Evolutionary conservation across 352 stramenopile genomes (phyloP).

Genomic region (Elongisporangium undulatum): DNA sequence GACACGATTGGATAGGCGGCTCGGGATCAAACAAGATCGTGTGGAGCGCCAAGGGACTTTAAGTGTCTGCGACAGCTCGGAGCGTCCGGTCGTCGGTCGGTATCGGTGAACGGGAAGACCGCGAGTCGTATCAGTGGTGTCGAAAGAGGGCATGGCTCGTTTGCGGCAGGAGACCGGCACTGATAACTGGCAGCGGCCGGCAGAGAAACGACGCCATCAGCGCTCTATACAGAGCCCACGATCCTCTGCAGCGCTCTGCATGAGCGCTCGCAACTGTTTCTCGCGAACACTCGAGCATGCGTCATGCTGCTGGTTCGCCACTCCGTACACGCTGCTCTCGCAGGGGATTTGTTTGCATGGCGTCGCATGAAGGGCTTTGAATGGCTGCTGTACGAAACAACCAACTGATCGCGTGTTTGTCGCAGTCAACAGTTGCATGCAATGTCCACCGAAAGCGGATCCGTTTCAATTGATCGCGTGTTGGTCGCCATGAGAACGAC

Average conservation of each 20-base stretch:
- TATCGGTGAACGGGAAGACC: not conserved
- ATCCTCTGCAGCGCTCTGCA: not conserved
- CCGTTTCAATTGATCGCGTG: not conserved
- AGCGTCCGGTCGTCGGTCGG: not conserved
- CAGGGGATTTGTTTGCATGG: not conserved
- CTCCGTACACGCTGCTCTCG: not conserved
- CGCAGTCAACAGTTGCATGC: too few relatives aligned
- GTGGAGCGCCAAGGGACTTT: not conserved
- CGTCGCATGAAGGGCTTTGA: not conserved
- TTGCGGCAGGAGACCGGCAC: too few relatives aligned
- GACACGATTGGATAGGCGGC: not conserved
- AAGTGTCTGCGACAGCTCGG: not conserved
- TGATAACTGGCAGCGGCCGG: too few relatives aligned
- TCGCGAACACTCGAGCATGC: not conserved
- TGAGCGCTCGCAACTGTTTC: not conserved
- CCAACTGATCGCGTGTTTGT: not conserved
- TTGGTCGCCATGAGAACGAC: not conserved
- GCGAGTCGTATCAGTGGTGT: not conserved
- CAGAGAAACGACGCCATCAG: too few relatives aligned
- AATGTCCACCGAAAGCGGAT: not conserved
- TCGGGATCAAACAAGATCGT: not conserved
- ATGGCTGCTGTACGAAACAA: not conserved
- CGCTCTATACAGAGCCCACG: too few relatives aligned
- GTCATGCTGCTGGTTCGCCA: not conserved
- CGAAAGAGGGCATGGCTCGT: too few relatives aligned